These are phyloP conservation scores for Rusavskia elegans DNA, from an alignment of 495 filamentous ascomycete species.

Conservation along the genomic window DNA sequence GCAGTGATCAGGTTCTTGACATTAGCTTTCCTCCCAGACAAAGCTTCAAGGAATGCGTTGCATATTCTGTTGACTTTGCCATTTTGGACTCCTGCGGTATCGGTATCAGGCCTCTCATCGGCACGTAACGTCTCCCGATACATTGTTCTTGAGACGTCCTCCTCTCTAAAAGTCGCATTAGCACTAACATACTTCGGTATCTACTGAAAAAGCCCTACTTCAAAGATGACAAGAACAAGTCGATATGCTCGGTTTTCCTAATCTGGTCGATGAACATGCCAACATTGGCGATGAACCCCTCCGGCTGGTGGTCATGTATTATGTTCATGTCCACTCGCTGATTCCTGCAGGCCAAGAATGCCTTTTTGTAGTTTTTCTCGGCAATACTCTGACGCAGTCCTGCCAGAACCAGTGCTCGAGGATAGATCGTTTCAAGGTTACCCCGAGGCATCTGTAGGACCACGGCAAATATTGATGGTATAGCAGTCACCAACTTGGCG, in stretches of 20 bases:
- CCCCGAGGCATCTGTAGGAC: conserved; percentile 88
- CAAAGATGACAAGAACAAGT: conserved; percentile 80
- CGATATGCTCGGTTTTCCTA: conserved; percentile 68
- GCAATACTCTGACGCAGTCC: conserved; percentile 71
- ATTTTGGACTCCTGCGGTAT: background rate
- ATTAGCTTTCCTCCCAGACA: conserved; percentile 49
- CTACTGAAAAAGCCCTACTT: conserved; percentile 36
- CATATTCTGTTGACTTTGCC: conserved; percentile 80
- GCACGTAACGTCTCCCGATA: conserved; percentile 63
- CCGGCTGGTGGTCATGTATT: conserved; percentile 77
- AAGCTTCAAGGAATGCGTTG: conserved; percentile 58
- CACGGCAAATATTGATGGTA: conserved; percentile 69
- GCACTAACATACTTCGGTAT: background rate
- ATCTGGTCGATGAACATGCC: conserved; percentile 72
- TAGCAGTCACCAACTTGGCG: conserved; percentile 69
- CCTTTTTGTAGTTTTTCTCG: conserved; percentile 60
- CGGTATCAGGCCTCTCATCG: conserved; percentile 2
- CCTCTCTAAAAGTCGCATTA: conserved; percentile 41
- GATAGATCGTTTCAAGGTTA: conserved; percentile 90
- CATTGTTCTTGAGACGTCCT: conserved; percentile 88
- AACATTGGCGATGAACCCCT: conserved; percentile 65
- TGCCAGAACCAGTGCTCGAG: conserved; percentile 78
- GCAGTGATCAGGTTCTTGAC: conserved; percentile 90
- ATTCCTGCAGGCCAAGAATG: conserved; percentile 74
- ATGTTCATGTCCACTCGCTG: conserved; percentile 98